These are phyloP conservation scores for Eimeria necatrix DNA, from an alignment of 169 alveolate species.

Conservation along the genomic window DNA sequence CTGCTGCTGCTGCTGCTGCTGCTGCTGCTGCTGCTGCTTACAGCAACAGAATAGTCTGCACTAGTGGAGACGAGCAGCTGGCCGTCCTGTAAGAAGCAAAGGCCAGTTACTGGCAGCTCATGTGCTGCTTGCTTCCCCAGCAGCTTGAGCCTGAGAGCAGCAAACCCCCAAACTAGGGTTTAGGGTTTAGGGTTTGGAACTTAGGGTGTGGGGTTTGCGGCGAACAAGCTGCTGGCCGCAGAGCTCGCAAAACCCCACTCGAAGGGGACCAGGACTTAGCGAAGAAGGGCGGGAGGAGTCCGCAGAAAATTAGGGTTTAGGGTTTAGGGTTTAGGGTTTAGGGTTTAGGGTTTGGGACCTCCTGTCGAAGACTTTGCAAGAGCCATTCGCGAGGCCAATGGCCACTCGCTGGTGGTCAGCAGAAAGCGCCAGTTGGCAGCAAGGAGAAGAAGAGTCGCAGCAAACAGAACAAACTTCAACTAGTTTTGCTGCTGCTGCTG, in stretches of 20 bases:
- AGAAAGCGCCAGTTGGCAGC: constrained; percentile 53
- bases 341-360: constrained; percentile 56
- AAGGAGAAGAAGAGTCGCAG: constrained; percentile 70
- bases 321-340: constrained; percentile 53
- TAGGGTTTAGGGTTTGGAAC: constrained; percentile 6
- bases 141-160: constrained; percentile 2
- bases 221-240: too few relatives aligned
- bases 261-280: too few relatives aligned
- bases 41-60: constrained; percentile 74
- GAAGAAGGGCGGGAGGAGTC: too few relatives aligned
- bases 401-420: constrained; percentile 40
- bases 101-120: constrained; percentile 74
- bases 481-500: background rate
- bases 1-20: background rate
- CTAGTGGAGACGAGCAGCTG: constrained; percentile 55
- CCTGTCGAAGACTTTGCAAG: constrained; percentile 53
- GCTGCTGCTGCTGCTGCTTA: constrained; percentile 31
- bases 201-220: background rate
- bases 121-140: constrained; percentile 29
- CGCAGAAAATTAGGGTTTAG: background rate
- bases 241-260: too few relatives aligned
- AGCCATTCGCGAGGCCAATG: constrained; percentile 69
- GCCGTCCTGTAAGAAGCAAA: constrained; percentile 10
- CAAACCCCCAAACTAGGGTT: background rate
- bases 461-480: constrained; percentile 4